Evolutionary conservation across 2,329 filamentous ascomycete species (phyloP).

Genomic region (Chaetomium sp.): DNA sequence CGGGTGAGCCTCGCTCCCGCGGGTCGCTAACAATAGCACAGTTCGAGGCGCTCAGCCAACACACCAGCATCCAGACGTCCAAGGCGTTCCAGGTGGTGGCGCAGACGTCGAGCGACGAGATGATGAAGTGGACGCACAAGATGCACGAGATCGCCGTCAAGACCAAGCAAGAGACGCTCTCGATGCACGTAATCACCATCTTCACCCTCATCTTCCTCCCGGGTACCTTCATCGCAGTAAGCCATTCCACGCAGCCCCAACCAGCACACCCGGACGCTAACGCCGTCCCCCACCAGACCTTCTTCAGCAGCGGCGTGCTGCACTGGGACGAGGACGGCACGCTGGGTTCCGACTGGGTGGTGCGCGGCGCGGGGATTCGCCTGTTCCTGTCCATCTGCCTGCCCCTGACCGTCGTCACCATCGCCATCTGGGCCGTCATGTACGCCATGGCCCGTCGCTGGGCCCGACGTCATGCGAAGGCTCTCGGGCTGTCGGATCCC

Average conservation of each 20-base stretch:
- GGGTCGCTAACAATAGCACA: neutral
- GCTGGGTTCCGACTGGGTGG: slow-evolving; percentile 6
- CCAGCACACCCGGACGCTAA: neutral
- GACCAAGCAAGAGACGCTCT: slow-evolving; percentile 11
- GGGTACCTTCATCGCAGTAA: slow-evolving; percentile 11
- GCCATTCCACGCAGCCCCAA: neutral
- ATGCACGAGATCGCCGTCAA: slow-evolving; percentile 13
- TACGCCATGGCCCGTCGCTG: slow-evolving; percentile 1
- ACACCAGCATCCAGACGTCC: slow-evolving; percentile 13
- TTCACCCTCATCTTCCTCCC: slow-evolving; percentile 11
- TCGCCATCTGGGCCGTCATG: slow-evolving; percentile 8
- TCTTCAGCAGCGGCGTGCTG: slow-evolving; percentile 13
- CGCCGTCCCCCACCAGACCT: neutral
- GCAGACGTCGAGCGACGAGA: slow-evolving; percentile 6
- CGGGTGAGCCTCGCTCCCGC: neutral
- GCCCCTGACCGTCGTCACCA: slow-evolving; percentile 3
- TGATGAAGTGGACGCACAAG: slow-evolving; percentile 10
- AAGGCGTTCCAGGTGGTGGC: slow-evolving; percentile 14
- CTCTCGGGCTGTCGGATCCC: neutral
- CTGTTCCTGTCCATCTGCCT: slow-evolving; percentile 9
- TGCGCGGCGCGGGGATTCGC: slow-evolving; percentile 5
- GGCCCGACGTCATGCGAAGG: neutral
- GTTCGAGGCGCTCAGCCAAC: slow-evolving; percentile 11
- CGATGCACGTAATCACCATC: slow-evolving; percentile 9
- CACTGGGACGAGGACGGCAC: slow-evolving; percentile 13